phyloP scores from a whole-genome alignment of 139 green algal genomes.

The Limnomonas spitsbergensis region DNA sequence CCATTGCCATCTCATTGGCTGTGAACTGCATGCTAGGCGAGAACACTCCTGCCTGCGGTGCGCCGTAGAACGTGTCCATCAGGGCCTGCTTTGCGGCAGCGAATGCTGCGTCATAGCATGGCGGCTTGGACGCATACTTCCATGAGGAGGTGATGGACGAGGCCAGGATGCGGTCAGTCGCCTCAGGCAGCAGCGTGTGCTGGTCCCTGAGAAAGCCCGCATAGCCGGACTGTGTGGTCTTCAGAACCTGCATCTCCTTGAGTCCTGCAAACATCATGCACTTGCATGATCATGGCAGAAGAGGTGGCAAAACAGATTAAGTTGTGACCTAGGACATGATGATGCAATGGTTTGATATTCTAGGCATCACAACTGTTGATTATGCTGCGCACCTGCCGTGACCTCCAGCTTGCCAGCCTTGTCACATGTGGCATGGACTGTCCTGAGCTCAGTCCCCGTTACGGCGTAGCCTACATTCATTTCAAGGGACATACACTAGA shows the following conservation, averaged over 20 bases:
- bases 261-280: constrained; percentile 18
- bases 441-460: constrained; percentile 61
- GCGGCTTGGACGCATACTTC: constrained; percentile 57
- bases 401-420: constrained; percentile 57
- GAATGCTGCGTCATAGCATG: constrained; percentile 34
- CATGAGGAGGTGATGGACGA: constrained; percentile 80
- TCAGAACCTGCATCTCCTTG: constrained; percentile 60
- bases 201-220: constrained; percentile 81
- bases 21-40: constrained; percentile 89
- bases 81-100: constrained; percentile 19
- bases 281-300: neutral
- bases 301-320: neutral
- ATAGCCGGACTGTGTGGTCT: constrained; percentile 94
- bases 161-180: constrained; percentile 85
- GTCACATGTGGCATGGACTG: constrained; percentile 55
- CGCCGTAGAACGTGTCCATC: constrained; percentile 75
- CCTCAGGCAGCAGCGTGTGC: constrained; percentile 85
- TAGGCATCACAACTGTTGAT: neutral
- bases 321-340: constrained; percentile 1
- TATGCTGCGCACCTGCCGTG: constrained; percentile 38
- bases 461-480: constrained; percentile 49
- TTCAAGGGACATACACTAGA: neutral
- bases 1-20: constrained; percentile 79
- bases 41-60: constrained; percentile 79
- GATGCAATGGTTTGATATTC: constrained; percentile 6